Base-by-base conservation (phyloP, 495 filamentous ascomycete genomes). In the Aspergillus baeticus region DNA sequence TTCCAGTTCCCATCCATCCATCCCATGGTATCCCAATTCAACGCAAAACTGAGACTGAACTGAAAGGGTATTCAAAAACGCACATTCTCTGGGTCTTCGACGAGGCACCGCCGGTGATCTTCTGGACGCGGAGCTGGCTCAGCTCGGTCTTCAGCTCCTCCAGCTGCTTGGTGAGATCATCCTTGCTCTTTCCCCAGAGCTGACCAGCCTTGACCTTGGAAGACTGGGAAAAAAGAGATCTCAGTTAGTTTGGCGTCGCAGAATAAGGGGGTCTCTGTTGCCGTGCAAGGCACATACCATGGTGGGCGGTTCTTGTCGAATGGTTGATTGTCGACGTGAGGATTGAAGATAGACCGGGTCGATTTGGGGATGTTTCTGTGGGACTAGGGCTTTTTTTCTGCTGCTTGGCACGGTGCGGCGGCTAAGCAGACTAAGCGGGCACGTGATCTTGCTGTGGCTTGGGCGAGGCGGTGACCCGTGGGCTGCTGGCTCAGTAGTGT, bases 151-250 rank as follows among this genome's bases (percentile, higher is more conserved):
- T 96, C 70, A 96, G 84, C 75, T 95, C 91, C 64, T 85, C 84
- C 65, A 96, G 83, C 77, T 97, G 92, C 83, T 92, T 92, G 73
- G 83, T 83, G 75, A 98, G 84, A 64, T 98, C 95, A 69, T 93
- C 89, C 87, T 97, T 97, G 87, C 82, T 89, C 91, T 99, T 99
- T 78, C 87, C 86, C 94, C 95, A 98, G 75, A 99, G 89, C 80
- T 87, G 83, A 80, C 81, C 85, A 74, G 92, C 84, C 85, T 96
- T 97, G 78, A 98, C 90, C 82, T 95, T 95, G 74, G 84, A 81
- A 80, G 91, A 95, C 91, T 93, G 61, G 22, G 63, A 48, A 56
- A 18, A 45, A 48, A 51, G 57, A 61, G 15, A 37, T 23, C 13
- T 13, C 10, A 38, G 51, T 63, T 55, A 68, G 59, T 45, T 36